Base-by-base conservation (phyloP, 306 rosid species). In the Carpinus viminea region DNA sequence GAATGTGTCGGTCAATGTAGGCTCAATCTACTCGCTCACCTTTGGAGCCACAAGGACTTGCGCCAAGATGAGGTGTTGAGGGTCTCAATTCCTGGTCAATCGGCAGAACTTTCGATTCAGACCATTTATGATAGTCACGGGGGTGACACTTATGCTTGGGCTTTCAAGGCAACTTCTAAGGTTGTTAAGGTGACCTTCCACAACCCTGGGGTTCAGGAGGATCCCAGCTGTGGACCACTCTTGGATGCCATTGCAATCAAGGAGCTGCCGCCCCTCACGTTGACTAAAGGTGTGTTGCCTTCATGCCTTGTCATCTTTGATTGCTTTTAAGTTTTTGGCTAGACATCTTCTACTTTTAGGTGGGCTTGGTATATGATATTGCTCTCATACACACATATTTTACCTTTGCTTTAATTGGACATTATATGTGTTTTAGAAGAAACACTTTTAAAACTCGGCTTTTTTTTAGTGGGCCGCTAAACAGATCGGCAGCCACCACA, bases 181-280 rank as follows among this genome's bases (percentile, higher is more conserved):
- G 51, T 76, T 48, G 88, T 83, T 4, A 89, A 75, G 57, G 46
- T 87, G 20, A 83, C 85, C 3, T 87, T 89, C 48, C 88, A 81
- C n/a, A 89, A 89, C 70, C 82, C 82, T 24, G 89, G 93, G 15
- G 9, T 85, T 68, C 89, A 87, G 38, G 93, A 87, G 47, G 87
- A 87, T 59, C 91, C 93, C 34, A 28, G 79, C 31, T 89, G 93
- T 78, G 93, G 93, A 3, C 91, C 93, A 36, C 85, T 89, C 36
- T 74, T 89, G 84, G 91, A 87, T 81, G 82, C 66, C 4, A 73
- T 83, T 76, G 89, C 90, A 26, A 85, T 89, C 71, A 85, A 85
- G 76, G 80, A 89, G 77, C 72, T 89, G 34, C 31, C 60, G 57
- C 90, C 82, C 41, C 46, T 70, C 16, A 57, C 7, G 13, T 73